Percentiles rank a stretch among this genome's conserved stretches.
Evolutionary conservation across 2,329 filamentous ascomycete species (phyloP).

Genomic region (Triangularia setosa): DNA sequence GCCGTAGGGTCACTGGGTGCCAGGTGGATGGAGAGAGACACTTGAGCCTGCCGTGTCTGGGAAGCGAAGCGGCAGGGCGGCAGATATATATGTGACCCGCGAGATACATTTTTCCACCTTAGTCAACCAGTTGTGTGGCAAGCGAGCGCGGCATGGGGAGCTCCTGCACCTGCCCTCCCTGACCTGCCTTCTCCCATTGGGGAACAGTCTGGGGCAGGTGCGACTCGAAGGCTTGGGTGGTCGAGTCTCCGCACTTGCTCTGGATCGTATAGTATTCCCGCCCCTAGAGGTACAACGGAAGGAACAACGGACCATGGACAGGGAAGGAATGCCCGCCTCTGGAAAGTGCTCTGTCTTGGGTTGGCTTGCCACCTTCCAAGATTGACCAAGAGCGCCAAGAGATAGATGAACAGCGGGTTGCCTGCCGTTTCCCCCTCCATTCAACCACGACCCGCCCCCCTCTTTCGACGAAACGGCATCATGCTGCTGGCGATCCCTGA

Average conservation of each 20-base stretch:
- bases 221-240: not conserved
- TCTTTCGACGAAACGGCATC: not conserved
- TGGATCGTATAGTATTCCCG: not conserved
- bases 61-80: not conserved
- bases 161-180: not conserved
- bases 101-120: not conserved
- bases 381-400: constrained; percentile 21
- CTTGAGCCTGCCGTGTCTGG: not conserved
- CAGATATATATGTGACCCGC: not conserved
- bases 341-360: constrained; percentile 17
- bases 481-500: not conserved
- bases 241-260: not conserved
- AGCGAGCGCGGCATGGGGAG: not conserved
- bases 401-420: constrained; percentile 14
- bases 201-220: not conserved
- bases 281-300: not conserved
- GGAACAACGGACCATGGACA: constrained; percentile 2
- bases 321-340: constrained; percentile 16
- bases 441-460: constrained; percentile 2
- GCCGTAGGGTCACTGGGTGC: not conserved
- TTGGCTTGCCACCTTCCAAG: constrained; percentile 21
- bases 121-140: not conserved
- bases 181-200: not conserved
- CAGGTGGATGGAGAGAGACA: not conserved
- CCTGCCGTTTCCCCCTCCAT: not conserved